Evolutionary conservation across 2,329 filamentous ascomycete genomes (phyloP).

Genomic region (Dryadomyces sulphureus): DNA sequence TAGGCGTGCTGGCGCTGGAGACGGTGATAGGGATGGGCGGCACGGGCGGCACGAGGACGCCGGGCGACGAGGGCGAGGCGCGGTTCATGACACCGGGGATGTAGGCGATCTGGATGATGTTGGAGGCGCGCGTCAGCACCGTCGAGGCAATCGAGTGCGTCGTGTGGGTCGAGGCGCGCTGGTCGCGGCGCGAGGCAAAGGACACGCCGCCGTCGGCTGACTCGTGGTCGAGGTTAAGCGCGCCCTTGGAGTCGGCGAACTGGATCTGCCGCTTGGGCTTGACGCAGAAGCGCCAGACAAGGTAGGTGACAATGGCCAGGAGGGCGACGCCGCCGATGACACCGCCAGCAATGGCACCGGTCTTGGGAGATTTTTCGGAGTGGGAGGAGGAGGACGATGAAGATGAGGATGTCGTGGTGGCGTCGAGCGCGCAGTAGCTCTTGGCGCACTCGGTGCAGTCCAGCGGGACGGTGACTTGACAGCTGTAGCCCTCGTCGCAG

Average conservation of each 20-base stretch:
- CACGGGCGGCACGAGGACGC: slow-evolving; percentile 74
- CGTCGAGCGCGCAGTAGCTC: slow-evolving; percentile 26
- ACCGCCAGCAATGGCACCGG: slow-evolving; percentile 81
- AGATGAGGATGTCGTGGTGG: slow-evolving; percentile 10
- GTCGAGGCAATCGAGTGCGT: slow-evolving; percentile 88
- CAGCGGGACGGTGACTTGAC: slow-evolving; percentile 28
- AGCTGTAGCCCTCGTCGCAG: slow-evolving; percentile 26
- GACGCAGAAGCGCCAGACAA: slow-evolving; percentile 80
- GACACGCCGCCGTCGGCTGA: slow-evolving; percentile 32
- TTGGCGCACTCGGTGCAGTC: slow-evolving; percentile 32
- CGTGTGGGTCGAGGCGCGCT: slow-evolving; percentile 68
- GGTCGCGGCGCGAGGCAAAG: slow-evolving; percentile 37
- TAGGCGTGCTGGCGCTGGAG: slow-evolving; percentile 30
- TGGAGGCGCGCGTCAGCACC: slow-evolving; percentile 87
- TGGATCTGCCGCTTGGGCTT: slow-evolving; percentile 58
- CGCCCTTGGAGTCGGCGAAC: slow-evolving; percentile 25
- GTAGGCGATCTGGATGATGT: slow-evolving; percentile 98
- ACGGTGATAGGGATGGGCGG: slow-evolving; percentile 70
- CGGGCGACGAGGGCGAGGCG: slow-evolving; percentile 69
- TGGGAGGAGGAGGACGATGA: slow-evolving; percentile 15
- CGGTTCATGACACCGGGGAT: slow-evolving; percentile 95
- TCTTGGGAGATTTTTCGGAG: slow-evolving; percentile 38
- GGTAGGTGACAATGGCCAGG: slow-evolving; percentile 59
- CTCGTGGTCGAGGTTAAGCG: slow-evolving; percentile 38
- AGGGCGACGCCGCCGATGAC: slow-evolving; percentile 72